These are phyloP conservation scores for Syzygium malaccense DNA, from an alignment of 441 rosid genomes.

Conservation along the genomic window DNA sequence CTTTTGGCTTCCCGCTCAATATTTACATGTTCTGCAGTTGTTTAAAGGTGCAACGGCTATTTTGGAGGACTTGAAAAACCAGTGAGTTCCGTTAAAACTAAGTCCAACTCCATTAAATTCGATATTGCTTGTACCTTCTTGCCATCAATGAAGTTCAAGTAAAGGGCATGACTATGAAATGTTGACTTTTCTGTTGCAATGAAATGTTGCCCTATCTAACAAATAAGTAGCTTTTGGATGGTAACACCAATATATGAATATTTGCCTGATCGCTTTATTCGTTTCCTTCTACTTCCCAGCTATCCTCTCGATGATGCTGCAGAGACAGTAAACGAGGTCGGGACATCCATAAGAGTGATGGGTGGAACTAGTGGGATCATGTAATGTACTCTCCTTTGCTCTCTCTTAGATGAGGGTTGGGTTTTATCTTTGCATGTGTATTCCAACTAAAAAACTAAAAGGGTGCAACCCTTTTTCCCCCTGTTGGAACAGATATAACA, in stretches of 20 bases:
- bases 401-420: neutral
- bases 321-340: conserved; percentile 87
- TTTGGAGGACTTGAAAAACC: conserved; percentile 78
- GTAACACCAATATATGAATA: neutral
- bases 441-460: neutral
- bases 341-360: conserved; percentile 85
- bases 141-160: neutral
- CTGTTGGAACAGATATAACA: conserved; percentile 46
- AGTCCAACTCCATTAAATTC: neutral
- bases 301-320: conserved; percentile 92
- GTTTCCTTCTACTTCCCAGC: conserved; percentile 31
- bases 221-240: neutral
- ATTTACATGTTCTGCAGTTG: conserved; percentile 48
- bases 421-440: neutral
- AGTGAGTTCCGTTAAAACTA: conserved; percentile 31
- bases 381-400: conserved; percentile 29
- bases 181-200: neutral
- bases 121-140: neutral
- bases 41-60: conserved; percentile 76
- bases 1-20: conserved; percentile 4
- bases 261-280: neutral
- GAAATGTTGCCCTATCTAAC: neutral
- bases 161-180: neutral
- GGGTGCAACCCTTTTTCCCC: neutral
- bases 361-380: conserved; percentile 98